A percentile compares a stretch with the other conserved stretches of the same genome.
phyloP scores from a whole-genome alignment of 257 asterid species.

The Asclepias syriaca region DNA sequence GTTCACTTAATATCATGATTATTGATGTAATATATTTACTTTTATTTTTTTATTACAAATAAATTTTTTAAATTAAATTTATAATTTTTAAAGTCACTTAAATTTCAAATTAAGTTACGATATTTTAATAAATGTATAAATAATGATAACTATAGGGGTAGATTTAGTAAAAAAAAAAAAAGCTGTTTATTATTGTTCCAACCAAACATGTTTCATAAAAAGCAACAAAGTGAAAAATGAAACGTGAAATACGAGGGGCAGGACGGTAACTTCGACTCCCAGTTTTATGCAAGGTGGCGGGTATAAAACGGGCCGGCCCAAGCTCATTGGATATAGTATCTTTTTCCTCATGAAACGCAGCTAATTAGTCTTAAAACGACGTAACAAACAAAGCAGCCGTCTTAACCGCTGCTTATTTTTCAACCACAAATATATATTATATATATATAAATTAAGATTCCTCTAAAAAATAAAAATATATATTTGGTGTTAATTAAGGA shows the following conservation, averaged over 20 bases:
- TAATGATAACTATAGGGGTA: not conserved
- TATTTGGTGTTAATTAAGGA: slow-evolving; percentile 8
- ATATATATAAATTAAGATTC: too few species aligned
- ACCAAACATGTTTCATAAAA: slow-evolving; percentile 7
- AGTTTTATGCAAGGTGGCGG: not conserved
- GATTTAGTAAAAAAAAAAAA: not conserved
- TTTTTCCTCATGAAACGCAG: slow-evolving; percentile 1
- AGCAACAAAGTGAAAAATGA: slow-evolving; percentile 4
- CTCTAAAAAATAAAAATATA: too few species aligned
- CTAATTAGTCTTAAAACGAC: slow-evolving; percentile 31
- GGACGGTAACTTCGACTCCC: slow-evolving; percentile 15
- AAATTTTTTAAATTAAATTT: too few species aligned
- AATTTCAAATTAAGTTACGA: too few species aligned
- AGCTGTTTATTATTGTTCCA: slow-evolving; percentile 6
- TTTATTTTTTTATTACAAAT: too few species aligned
- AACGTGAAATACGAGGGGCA: slow-evolving; percentile 7
- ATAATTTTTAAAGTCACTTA: too few species aligned
- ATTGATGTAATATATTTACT: too few species aligned
- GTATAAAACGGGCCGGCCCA: slow-evolving; percentile 53
- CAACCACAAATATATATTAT: too few species aligned
- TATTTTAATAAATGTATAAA: too few species aligned
- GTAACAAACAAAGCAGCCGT: slow-evolving; percentile 50
- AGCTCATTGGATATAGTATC: slow-evolving; percentile 29
- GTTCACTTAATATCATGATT: too few species aligned
- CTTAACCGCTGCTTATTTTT: slow-evolving; percentile 3